Evolutionary conservation across 2,329 filamentous ascomycete species (phyloP), one percentile per base, ranked within the genome.

Genomic region (Raffaelea arxii): DNA sequence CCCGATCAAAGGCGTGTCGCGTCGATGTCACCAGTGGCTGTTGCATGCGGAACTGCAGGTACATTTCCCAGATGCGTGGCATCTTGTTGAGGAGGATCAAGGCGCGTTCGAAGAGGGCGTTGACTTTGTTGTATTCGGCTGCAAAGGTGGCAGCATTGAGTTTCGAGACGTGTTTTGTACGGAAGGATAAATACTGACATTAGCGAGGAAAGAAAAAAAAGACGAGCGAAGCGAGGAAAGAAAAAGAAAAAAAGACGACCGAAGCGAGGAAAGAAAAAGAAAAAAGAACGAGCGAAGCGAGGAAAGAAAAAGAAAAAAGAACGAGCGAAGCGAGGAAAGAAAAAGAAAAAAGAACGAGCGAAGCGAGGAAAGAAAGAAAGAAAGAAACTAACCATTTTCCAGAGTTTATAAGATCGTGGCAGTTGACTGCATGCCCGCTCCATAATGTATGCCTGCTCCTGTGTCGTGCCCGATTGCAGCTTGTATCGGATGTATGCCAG

Each of bases 41-140:
- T 59, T 86, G 80, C 61, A 91, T 80, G 48, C 98, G 72, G 60
- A 98, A 97, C 42, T 77, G 77, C 51, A 98, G 80, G 62, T 96
- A 98, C 81, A 97, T 87, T 63, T 96, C 90, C 94, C 92, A 98
- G 61, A 98, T 92, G 55, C 81, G 79, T 22, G 94, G 92, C 92
- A 98, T 98, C 69, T 98, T 98, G 69, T 98, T 96, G 51, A 98
- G 77, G 36, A 98, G 74, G 49, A 96, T 86, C 44, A 98, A 70
- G 4, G 92, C 90, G 56, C 87, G 79, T 68, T 98, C 92, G 62
- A 95, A 98, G 36, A 97, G 78, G 46, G 86, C 77, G 63, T 98
- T 98, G 62, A 97, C 89, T 66, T 97, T 98, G 60, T 82, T 77
- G 66, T 84, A 97, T 60, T 98, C 90, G 49, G 77, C 69, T 44